Evolutionary conservation across 225 moss, liverwort and hornwort genomes (phyloP).

Genomic region (Sphagnum contortum): DNA sequence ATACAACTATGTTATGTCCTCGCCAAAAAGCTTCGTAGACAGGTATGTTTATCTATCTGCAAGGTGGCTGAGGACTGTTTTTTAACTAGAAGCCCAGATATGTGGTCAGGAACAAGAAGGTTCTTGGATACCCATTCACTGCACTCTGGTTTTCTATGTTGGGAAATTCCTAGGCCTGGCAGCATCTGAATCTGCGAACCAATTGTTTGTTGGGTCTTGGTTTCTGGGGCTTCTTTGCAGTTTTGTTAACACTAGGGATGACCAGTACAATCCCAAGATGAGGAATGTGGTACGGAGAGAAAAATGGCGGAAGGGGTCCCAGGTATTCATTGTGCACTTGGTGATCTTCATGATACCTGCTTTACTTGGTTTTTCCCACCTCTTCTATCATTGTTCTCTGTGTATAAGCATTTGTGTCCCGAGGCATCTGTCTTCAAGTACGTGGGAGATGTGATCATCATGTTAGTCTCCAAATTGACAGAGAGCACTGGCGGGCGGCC

Average conservation of each 20-base stretch:
- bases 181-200: neutral
- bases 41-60: conserved; percentile 31
- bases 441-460: too few relatives aligned
- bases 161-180: neutral
- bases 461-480: too few relatives aligned
- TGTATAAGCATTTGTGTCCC: too few relatives aligned
- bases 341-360: neutral
- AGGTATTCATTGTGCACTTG: conserved; percentile 34
- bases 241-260: conserved; percentile 68
- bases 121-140: too few relatives aligned
- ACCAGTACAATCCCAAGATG: conserved; percentile 86
- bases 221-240: conserved; percentile 16
- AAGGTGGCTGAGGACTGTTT: too few relatives aligned
- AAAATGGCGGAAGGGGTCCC: conserved; percentile 97
- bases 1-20: conserved; percentile 77
- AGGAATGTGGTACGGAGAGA: conserved; percentile 63
- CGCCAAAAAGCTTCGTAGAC: conserved; percentile 85
- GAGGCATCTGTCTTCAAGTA: too few relatives aligned
- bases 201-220: too few relatives aligned
- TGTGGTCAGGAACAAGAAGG: too few relatives aligned
- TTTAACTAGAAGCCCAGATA: too few relatives aligned
- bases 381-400: neutral
- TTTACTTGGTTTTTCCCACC: neutral
- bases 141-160: neutral
- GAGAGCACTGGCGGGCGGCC: too few relatives aligned